Conservation (phyloP, 257 asterid genomes). For the Solanum sparsipilum region DNA sequence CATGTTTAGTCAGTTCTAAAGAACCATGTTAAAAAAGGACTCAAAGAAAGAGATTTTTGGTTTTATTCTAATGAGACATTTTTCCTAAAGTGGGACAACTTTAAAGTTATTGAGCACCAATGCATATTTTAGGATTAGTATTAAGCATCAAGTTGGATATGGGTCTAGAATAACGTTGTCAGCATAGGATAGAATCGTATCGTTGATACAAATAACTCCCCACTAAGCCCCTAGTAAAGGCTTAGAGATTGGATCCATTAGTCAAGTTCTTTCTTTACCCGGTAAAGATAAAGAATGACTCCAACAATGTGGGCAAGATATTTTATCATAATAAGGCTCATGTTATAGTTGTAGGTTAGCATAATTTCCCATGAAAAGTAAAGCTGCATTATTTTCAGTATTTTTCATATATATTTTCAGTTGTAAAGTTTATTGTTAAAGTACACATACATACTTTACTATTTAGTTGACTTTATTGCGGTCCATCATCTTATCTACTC, state of each 20-base stretch:
- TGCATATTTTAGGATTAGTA: neutral
- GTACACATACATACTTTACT: neutral
- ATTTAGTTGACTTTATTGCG: no score
- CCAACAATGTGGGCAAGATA: neutral
- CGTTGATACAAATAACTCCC: neutral
- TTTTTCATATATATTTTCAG: no score
- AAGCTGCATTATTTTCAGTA: neutral
- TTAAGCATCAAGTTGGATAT: neutral
- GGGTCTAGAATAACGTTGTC: neutral
- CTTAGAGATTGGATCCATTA: neutral
- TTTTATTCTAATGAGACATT: no score
- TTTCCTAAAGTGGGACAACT: neutral
- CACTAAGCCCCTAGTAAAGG: neutral
- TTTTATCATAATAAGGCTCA: neutral
- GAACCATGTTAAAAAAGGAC: neutral
- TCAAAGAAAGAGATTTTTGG: neutral
- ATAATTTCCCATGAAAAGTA: neutral
- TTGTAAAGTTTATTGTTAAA: neutral
- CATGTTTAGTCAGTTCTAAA: neutral
- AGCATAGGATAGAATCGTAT: neutral
- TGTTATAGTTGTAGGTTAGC: neutral
- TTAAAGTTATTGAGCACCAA: neutral
- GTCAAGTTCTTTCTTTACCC: neutral
- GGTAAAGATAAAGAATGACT: neutral
- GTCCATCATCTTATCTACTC: neutral